Evolutionary conservation across 768 basidiomycete genomes (phyloP), one percentile per base, ranked within the genome.

Genomic region (Rhizopogon roseolus): DNA sequence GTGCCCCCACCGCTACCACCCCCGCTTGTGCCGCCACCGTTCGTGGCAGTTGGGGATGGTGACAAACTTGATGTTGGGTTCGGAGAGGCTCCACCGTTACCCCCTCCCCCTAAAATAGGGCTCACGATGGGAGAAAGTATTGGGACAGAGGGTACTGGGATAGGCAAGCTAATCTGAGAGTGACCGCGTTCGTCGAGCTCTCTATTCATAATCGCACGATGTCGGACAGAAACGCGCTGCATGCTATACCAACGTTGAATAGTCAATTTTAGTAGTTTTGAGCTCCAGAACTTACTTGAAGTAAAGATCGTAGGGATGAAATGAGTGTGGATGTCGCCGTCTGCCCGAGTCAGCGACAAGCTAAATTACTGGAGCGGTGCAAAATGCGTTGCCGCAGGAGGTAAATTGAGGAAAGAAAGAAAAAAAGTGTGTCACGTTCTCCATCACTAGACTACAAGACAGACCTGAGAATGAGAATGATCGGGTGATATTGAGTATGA

Each of bases 111-210:
- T 27, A 77, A 38, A 32, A 79, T 27, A 22, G 74, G 64, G 19
- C 56, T 66, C 37, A 74, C 49, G 16, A 81, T 29, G 2, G 71
- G 66, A n/a, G 64, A 63, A 29, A 76, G 59, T 28, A 80, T 45
- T 2, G 79, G 76, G 37, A 79, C 61, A 7, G 74, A 69, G 13
- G 75, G 74, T 22, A 76, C 42, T 7, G 74, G 66, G 25, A 75
- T 56, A 32, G 74, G 66, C 3, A 76, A 60, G 36, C 70, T 68
- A 39, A 75, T 63, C 56, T 75, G 73, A 2, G 67, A 57, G 36
- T 76, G 75, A 16, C 68, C 66, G 55, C 78, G 76, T 45, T 66
- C 67, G 9, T 71, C 60, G 34, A 73, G 64, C 25, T 49, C 56
- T 39, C 49, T 57, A 38, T 55, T 60, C 14, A 38, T 42, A 17